Base-by-base conservation (phyloP, 2,329 filamentous ascomycete genomes). In the Aspergillus nomiae region DNA sequence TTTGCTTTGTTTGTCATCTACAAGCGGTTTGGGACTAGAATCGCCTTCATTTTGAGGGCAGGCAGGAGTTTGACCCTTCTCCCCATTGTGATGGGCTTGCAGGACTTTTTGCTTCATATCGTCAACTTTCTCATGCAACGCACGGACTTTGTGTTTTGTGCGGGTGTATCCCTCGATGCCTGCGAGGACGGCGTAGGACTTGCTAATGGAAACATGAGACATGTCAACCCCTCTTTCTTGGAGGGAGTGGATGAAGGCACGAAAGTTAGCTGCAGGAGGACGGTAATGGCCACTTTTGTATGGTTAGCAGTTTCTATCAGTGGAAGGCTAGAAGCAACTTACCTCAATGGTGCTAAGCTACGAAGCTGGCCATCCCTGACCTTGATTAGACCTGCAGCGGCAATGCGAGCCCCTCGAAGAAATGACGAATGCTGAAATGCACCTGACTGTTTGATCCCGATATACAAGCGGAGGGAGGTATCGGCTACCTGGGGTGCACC, bases 381-480 rank as follows among this genome's bases (percentile, higher is more conserved):
- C 75, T 91, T 93, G 74, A 97, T 92, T 30, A 94, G 81, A 0
- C 94, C 94, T 4, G 94, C 94, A 0, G 93, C 89, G 0, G 89
- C 87, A 58, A 97, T 93, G 14, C 93, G 87, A 11, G 89, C 86
- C 28, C 93, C 94, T 65, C 94, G 91, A 1, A 97, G 83, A 71
- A 97, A 97, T 0, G 92, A 95, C 14, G 90, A 94, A 77, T 97
- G 94, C 71, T 97, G 94, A 72, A 97, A 97, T 5, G 91, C 88
- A 12, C 94, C 94, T 4, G 89, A 90, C 75, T 91, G 88, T 73
- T 97, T 97, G 81, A 97, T 95, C 55, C 93, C 93, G 38, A 97
- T 88, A 75, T 96, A 97, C 0, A 97, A 82, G 1, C 76, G 75
- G 51, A 94, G 95, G 1, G 87, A 90, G 1, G 92, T 94, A 77